These are phyloP conservation scores for Calonectria fujianensis DNA, from an alignment of 2,329 filamentous ascomycete species.

Conservation along the genomic window DNA sequence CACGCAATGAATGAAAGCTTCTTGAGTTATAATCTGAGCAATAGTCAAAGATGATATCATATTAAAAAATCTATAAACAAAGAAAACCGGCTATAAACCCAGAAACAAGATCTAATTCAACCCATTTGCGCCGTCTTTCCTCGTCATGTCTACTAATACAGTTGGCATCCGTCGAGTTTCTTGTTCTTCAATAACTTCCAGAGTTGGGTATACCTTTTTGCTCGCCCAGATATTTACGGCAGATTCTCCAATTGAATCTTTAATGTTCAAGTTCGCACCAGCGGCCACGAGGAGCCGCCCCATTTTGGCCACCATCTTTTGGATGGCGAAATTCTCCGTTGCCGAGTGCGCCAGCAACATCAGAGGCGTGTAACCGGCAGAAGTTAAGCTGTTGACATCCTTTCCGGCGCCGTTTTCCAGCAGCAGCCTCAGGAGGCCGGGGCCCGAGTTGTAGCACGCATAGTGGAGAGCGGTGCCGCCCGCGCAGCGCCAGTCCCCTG, in stretches of 20 bases:
- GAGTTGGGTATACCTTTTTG: neutral
- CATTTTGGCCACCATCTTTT: conserved; percentile 12
- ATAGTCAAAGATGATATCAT: neutral
- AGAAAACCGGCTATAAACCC: neutral
- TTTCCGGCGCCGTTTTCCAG: conserved; percentile 14
- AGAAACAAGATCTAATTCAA: neutral
- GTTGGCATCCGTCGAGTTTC: neutral
- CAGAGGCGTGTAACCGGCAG: conserved; percentile 21
- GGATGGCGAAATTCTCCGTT: neutral
- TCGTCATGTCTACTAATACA: neutral
- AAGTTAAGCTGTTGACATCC: conserved; percentile 19
- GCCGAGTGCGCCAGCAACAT: conserved; percentile 21
- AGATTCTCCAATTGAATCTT: neutral
- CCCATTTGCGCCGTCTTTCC: neutral
- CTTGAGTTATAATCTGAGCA: too few species aligned
- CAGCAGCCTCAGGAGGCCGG: neutral
- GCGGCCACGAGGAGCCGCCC: conserved; percentile 14
- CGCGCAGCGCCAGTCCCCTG: neutral
- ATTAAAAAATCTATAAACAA: neutral
- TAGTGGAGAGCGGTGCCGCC: conserved; percentile 29
- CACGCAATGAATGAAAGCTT: neutral
- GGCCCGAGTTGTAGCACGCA: conserved; percentile 25
- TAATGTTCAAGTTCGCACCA: conserved; percentile 9
- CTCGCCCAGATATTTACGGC: neutral
- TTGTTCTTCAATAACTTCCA: neutral